Evolutionary conservation across 148 eudicot genomes (phyloP).

Genomic region (Camellia granthamiana): DNA sequence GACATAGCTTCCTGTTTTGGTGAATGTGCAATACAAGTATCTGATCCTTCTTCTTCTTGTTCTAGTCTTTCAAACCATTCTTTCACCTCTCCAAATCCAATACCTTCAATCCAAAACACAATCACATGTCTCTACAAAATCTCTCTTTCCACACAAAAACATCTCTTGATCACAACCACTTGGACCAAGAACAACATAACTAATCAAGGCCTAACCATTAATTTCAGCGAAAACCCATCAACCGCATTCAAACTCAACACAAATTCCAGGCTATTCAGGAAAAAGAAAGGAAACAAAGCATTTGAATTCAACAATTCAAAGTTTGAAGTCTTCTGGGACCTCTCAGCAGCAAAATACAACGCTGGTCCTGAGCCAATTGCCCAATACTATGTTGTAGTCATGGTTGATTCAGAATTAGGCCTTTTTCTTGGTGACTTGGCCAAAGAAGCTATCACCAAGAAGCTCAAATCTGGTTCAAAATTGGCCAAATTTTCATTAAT

Average conservation of each 20-base stretch:
- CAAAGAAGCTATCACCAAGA: conserved; percentile 38
- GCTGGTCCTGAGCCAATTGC: conserved; percentile 66
- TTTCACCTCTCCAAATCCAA: conserved; percentile 32
- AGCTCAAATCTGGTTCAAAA: conserved; percentile 27
- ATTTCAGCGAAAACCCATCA: conserved; percentile 34
- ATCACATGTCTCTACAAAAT: conserved; percentile 47
- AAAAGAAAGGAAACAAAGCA: conserved; percentile 62
- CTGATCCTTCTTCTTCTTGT: conserved; percentile 57
- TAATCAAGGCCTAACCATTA: conserved; percentile 52
- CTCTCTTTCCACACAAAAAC: conserved; percentile 35
- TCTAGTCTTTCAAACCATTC: conserved; percentile 35
- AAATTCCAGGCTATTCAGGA: conserved; percentile 56
- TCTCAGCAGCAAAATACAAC: conserved; percentile 52
- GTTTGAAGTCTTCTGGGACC: conserved; percentile 66
- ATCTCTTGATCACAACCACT: conserved; percentile 44
- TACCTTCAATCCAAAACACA: conserved; percentile 60
- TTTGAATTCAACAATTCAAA: conserved; percentile 34
- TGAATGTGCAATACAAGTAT: conserved; percentile 62
- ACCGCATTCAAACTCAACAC: conserved; percentile 54
- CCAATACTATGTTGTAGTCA: conserved; percentile 53
- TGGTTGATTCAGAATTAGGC: conserved; percentile 43
- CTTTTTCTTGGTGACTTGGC: conserved; percentile 46
- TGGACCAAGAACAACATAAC: conserved; percentile 56
- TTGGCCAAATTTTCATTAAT: conserved; percentile 39
- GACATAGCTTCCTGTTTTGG: conserved; percentile 62